phyloP scores from a whole-genome alignment of 768 basidiomycete species.

The Amanita pseudoporphyria region DNA sequence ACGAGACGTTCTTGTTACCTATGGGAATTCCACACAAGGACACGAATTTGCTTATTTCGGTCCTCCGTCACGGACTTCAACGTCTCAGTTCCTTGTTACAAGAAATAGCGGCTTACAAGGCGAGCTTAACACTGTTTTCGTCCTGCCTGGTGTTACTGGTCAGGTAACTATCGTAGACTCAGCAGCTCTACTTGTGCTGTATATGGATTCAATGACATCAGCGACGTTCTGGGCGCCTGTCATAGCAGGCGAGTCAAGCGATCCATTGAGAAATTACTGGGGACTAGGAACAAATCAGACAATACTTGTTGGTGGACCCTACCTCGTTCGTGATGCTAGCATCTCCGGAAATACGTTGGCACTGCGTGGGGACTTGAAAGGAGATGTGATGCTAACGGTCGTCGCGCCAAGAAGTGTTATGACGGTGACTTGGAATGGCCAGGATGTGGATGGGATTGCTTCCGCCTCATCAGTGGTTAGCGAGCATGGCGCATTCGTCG shows the following conservation, averaged over 20 bases:
- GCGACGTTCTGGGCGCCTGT: slow-evolving; percentile 72
- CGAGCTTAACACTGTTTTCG: slow-evolving; percentile 29
- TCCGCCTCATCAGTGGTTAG: slow-evolving; percentile 21
- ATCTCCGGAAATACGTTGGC: slow-evolving; percentile 42
- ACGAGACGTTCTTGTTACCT: slow-evolving; percentile 55
- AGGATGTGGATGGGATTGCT: slow-evolving; percentile 28
- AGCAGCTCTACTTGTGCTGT: slow-evolving; percentile 56
- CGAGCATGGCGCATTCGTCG: slow-evolving; percentile 37
- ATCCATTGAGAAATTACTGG: slow-evolving; percentile 55
- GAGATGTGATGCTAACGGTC: slow-evolving; percentile 46
- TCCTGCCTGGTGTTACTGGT: slow-evolving; percentile 48
- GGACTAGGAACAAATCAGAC: slow-evolving; percentile 63
- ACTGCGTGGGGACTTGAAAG: slow-evolving; percentile 61
- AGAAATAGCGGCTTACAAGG: slow-evolving; percentile 24
- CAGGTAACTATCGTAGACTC: slow-evolving; percentile 61
- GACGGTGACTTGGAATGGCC: slow-evolving; percentile 68
- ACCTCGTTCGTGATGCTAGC: slow-evolving; percentile 49
- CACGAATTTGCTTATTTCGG: slow-evolving; percentile 32
- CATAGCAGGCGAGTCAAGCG: slow-evolving; percentile 30
- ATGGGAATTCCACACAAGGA: slow-evolving; percentile 43
- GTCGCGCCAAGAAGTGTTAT: slow-evolving; percentile 47
- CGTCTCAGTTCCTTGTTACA: slow-evolving; percentile 38
- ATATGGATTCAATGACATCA: slow-evolving; percentile 54
- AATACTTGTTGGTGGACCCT: slow-evolving; percentile 56
- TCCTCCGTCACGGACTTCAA: slow-evolving; percentile 1